Evolutionary conservation across 1,139 yeast species (phyloP), one percentile per base, ranked within the genome.

Genomic region (Blastobotrys proliferans): DNA sequence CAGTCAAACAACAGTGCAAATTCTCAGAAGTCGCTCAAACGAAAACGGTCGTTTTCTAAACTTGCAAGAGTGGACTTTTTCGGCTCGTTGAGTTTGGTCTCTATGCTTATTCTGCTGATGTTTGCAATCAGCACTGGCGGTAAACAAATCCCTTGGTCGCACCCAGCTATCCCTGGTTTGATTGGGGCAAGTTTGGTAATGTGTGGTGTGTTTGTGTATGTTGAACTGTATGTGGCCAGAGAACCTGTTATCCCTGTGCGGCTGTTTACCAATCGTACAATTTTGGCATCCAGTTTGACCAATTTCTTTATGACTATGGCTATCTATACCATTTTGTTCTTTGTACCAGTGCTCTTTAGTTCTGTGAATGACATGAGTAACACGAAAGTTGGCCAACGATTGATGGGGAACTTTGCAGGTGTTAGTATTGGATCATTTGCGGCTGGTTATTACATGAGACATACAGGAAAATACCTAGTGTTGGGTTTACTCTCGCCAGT

Each of bases 121-220:
- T 63, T 81, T 17, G 86, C 87, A 9, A 78, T 87, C 14, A 77
- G 87, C 0, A 66, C 82, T 42, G 88, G 83, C 3, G 90, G 92
- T 9, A 71, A 72, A 47, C 74, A 73, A 29, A 58, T 81, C 51
- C 65, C 75, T 44, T 69, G 62, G 70, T 38, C 46, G 2, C 60
- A 67, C 21, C 57, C 53, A 8, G 46, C 54, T 2, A 75, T 79
- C 44, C 51, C 68, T 32, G 37, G 52, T 27, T 35, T 61, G n/a
- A 53, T 62, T 13, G 31, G 55, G 0, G 38, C 25, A 6, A 14
- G 21, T 14, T 9, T 21, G 17, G n/a, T 27, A 10, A 52, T 70
- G 2, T 46, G 49, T 0, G 38, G 48, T 1, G 73, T 79, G 48
- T 69, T 76, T 38, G 51, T 55, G 21, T 70, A 72, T 46, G 69